These are phyloP conservation scores for Emmonsiellopsis sp. DNA, from an alignment of 2,329 filamentous ascomycete genomes.

Conservation along the genomic window DNA sequence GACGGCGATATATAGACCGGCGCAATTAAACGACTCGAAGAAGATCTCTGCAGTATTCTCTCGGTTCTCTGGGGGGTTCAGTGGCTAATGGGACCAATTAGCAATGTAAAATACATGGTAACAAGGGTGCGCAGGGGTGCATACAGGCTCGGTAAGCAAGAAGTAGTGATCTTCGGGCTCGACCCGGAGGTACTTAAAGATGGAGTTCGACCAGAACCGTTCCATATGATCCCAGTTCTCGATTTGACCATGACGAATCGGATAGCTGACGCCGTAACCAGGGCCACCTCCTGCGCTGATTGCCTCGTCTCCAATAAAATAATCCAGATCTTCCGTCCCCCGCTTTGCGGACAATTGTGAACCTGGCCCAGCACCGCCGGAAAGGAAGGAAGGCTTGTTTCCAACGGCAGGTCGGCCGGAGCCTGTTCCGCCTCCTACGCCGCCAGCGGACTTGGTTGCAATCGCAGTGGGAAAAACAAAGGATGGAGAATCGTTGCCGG, in stretches of 20 bases:
- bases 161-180: conserved; percentile 99
- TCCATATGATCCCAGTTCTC: conserved; percentile 99
- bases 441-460: conserved; percentile 73
- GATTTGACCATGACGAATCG: conserved; percentile 94
- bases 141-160: conserved; percentile 88
- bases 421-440: conserved; percentile 61
- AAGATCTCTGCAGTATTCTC: conserved; percentile 99
- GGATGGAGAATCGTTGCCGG: conserved; percentile 96
- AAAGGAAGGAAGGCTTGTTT: conserved; percentile 92
- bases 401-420: conserved; percentile 82
- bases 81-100: conserved; percentile 49
- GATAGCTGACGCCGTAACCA: conserved; percentile 93
- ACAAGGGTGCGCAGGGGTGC: conserved; percentile 19
- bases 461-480: conserved; percentile 99
- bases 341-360: conserved; percentile 84
- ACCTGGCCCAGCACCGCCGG: conserved; percentile 72
- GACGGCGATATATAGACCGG: conserved; percentile 95
- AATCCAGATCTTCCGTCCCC: conserved; percentile 94
- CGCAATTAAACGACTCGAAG: conserved; percentile 99
- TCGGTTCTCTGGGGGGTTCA: conserved; percentile 97
- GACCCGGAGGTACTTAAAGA: conserved; percentile 98
- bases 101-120: not conserved
- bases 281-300: conserved; percentile 74
- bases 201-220: conserved; percentile 99
- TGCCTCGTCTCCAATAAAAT: conserved; percentile 97